These are phyloP conservation scores for Nicotiana attenuata DNA, from an alignment of 257 asterid genomes.

Conservation along the genomic window DNA sequence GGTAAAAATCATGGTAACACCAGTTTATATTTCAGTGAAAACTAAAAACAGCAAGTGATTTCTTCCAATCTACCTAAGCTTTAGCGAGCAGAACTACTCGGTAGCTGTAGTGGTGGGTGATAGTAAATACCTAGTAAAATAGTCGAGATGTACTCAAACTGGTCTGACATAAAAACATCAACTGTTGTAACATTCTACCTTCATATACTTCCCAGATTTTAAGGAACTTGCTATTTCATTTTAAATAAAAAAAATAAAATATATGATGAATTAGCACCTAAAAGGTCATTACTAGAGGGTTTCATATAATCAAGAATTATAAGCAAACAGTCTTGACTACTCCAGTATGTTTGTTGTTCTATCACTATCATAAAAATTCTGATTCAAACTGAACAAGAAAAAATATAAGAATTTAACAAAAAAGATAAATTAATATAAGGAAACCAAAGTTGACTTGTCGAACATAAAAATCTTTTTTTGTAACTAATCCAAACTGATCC, in stretches of 20 bases:
- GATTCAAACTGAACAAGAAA: neutral
- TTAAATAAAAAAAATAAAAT: too few species aligned
- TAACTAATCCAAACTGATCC: neutral
- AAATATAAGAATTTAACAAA: too few species aligned
- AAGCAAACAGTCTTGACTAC: neutral
- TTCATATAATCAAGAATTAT: neutral
- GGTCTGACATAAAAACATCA: neutral
- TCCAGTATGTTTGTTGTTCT: neutral
- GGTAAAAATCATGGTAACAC: neutral
- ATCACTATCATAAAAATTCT: neutral
- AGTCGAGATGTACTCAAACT: neutral
- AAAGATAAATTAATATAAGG: neutral
- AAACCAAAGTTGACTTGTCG: conserved; percentile 12
- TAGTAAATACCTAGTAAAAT: fast-evolving
- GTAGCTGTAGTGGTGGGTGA: neutral
- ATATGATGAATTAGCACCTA: neutral
- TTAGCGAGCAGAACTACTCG: neutral
- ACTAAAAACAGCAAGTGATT: fast-evolving
- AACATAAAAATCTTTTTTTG: neutral
- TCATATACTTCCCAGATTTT: too few species aligned
- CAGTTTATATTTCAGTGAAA: neutral
- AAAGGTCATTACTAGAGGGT: neutral
- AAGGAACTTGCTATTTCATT: neutral
- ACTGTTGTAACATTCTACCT: neutral
- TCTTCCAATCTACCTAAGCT: neutral